Evolutionary conservation across 768 basidiomycete species (phyloP).

Genomic region (Cystofilobasidium capitatum): DNA sequence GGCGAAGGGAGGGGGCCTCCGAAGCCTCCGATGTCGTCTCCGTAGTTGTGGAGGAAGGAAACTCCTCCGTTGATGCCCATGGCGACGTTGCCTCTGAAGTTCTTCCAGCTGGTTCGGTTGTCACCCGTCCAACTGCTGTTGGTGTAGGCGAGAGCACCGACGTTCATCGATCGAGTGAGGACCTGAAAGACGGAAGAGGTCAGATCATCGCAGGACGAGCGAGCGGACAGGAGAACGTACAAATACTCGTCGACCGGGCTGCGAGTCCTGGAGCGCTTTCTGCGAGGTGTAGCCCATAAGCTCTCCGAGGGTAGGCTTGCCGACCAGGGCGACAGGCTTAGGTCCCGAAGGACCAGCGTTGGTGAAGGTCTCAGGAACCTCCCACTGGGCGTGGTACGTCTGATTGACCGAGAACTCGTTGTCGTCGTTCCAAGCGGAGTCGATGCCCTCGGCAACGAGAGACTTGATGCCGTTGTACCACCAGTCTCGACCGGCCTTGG

Average conservation of each 20-base stretch:
- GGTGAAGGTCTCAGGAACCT: not conserved
- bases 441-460: slow-evolving; percentile 34
- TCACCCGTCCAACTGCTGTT: slow-evolving; percentile 37
- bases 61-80: slow-evolving; percentile 34
- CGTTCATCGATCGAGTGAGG: slow-evolving; percentile 36
- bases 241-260: slow-evolving; percentile 33
- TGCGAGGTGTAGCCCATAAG: slow-evolving; percentile 33
- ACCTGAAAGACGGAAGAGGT: not conserved
- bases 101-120: slow-evolving; percentile 36
- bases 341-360: not conserved
- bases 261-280: slow-evolving; percentile 29
- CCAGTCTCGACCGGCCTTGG: slow-evolving; percentile 34
- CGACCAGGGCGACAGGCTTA: slow-evolving; percentile 20
- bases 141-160: slow-evolving; percentile 37
- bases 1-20: slow-evolving; percentile 35
- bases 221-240: slow-evolving; percentile 17
- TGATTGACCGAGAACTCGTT: slow-evolving; percentile 32
- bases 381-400: not conserved
- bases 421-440: slow-evolving; percentile 38
- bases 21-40: slow-evolving; percentile 38
- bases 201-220: not conserved
- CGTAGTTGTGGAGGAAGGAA: slow-evolving; percentile 29
- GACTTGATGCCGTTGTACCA: slow-evolving; percentile 35
- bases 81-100: slow-evolving; percentile 35
- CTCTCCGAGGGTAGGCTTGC: slow-evolving; percentile 24